These are phyloP conservation scores for Platanthera zijinensis DNA, from an alignment of 106 monocot genomes.

Conservation along the genomic window DNA sequence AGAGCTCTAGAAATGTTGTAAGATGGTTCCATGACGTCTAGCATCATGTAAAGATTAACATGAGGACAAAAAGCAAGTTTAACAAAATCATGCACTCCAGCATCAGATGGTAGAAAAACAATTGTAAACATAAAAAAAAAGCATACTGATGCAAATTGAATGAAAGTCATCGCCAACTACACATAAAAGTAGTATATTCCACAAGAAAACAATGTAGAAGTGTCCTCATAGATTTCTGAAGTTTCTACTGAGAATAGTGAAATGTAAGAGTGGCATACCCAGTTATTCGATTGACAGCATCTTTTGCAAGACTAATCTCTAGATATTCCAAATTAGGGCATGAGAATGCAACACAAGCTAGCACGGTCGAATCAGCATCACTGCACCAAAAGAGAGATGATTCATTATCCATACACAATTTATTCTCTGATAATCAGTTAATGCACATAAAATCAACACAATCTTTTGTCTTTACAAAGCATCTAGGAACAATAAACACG, in stretches of 20 bases:
- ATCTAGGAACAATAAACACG: background rate
- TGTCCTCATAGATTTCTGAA: background rate
- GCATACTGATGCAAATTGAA: background rate
- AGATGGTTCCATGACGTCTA: background rate
- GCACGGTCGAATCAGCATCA: conserved; percentile 67
- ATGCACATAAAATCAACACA: background rate
- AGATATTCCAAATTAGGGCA: conserved; percentile 78
- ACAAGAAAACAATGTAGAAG: background rate
- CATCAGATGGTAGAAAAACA: background rate
- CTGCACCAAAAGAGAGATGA: conserved; percentile 40
- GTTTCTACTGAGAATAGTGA: background rate
- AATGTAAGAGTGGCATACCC: conserved; percentile 40
- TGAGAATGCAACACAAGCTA: conserved; percentile 90
- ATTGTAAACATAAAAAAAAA: background rate
- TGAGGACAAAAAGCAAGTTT: background rate
- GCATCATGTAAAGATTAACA: background rate
- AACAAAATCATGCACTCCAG: background rate
- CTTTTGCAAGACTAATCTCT: conserved; percentile 50
- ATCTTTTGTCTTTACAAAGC: background rate
- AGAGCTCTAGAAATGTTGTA: background rate
- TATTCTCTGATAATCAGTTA: background rate
- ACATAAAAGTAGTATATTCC: background rate
- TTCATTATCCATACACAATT: background rate
- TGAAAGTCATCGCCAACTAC: background rate
- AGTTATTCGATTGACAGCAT: conserved; percentile 63